phyloP scores from a whole-genome alignment of 768 basidiomycete species.

The Guyanaporus albipodus region DNA sequence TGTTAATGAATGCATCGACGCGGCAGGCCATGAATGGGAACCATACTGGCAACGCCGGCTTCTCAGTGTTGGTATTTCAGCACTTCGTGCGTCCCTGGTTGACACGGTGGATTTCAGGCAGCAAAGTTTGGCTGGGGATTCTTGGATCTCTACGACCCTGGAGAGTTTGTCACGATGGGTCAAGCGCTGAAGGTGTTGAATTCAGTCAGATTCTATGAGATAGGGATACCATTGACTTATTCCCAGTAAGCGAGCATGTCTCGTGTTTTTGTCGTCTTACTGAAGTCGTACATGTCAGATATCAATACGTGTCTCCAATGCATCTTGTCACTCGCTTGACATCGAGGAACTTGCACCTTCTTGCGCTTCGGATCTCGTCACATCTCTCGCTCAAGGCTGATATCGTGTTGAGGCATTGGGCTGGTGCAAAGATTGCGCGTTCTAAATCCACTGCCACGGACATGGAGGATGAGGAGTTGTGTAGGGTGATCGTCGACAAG shows the following conservation, averaged over 20 bases:
- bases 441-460: constrained; percentile 61
- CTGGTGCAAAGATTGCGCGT: constrained; percentile 81
- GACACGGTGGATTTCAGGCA: constrained; percentile 48
- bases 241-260: constrained; percentile 60
- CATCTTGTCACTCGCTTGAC: constrained; percentile 81
- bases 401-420: constrained; percentile 92
- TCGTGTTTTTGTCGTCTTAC: neutral
- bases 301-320: constrained; percentile 73
- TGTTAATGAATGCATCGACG: constrained; percentile 90
- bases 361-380: constrained; percentile 86
- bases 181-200: constrained; percentile 92
- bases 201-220: constrained; percentile 85
- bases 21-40: constrained; percentile 90
- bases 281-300: constrained; percentile 44
- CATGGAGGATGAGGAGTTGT: constrained; percentile 72
- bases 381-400: constrained; percentile 83
- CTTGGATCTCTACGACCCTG: constrained; percentile 87
- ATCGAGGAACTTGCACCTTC: constrained; percentile 82
- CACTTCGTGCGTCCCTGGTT: neutral
- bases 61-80: constrained; percentile 53
- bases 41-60: constrained; percentile 85
- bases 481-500: constrained; percentile 82
- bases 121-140: constrained; percentile 95
- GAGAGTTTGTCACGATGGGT: constrained; percentile 89
- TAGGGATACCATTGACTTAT: constrained; percentile 91